Evolutionary conservation across 805 yeast genomes (phyloP).

Genomic region (Ogataea salicorniae): DNA sequence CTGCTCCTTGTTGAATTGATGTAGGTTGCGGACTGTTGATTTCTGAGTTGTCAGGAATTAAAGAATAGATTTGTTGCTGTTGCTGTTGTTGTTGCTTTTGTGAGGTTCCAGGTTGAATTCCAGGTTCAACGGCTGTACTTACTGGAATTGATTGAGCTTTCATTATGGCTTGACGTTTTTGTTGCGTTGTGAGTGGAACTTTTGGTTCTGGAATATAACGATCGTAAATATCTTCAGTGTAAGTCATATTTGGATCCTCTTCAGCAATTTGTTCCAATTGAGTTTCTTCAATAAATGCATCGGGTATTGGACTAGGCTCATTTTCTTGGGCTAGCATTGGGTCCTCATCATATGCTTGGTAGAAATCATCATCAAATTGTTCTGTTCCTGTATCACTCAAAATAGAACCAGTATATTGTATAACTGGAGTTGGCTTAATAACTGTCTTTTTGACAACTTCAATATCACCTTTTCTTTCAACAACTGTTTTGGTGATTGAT

Average conservation of each 20-base stretch:
- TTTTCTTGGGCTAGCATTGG: background rate
- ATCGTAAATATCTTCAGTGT: slow-evolving; percentile 6
- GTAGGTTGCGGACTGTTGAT: no score
- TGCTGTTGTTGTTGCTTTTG: background rate
- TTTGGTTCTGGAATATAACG: background rate
- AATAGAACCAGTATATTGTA: slow-evolving; percentile 12
- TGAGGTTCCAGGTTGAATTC: background rate
- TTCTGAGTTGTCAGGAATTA: background rate
- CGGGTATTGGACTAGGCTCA: background rate
- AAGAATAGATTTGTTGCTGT: no score
- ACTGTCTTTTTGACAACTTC: slow-evolving; percentile 46
- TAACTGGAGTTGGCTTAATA: slow-evolving; percentile 26
- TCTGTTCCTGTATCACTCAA: slow-evolving; percentile 18
- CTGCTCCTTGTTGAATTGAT: slow-evolving; percentile 1
- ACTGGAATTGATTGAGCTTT: no score
- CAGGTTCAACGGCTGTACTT: background rate
- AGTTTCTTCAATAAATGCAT: background rate
- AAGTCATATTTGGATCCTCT: slow-evolving; percentile 12
- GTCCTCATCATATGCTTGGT: slow-evolving; percentile 10
- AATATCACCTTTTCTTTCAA: slow-evolving; percentile 43
- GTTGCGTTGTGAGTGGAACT: background rate
- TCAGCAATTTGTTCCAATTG: slow-evolving; percentile 22
- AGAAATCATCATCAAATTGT: slow-evolving; percentile 17
- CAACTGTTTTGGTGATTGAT: slow-evolving; percentile 50
- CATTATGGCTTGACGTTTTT: no score